Evolutionary conservation across 208 protist species (phyloP).

Genomic region (Trypanosoma boissoni): DNA sequence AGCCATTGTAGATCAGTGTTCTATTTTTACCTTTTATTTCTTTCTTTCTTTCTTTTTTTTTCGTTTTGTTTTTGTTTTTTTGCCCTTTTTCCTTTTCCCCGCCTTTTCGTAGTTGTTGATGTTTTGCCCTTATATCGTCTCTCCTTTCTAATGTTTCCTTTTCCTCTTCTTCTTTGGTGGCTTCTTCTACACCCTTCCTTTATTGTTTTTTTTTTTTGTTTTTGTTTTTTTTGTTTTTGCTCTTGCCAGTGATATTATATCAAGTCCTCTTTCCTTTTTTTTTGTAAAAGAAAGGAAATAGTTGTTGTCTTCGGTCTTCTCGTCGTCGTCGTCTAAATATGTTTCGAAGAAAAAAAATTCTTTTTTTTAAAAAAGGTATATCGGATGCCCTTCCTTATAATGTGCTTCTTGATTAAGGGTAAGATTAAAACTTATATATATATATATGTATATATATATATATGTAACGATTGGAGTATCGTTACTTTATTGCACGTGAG

Average conservation of each 20-base stretch:
- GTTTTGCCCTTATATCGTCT: background rate
- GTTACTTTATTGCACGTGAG: background rate
- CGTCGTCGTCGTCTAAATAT: background rate
- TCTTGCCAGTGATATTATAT: background rate
- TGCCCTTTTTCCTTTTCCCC: constrained; percentile 15
- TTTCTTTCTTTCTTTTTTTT: constrained; percentile 21
- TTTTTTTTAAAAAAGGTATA: no score
- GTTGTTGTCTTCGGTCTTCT: background rate
- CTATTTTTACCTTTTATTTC: background rate
- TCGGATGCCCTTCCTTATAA: no score
- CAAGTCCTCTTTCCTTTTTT: background rate
- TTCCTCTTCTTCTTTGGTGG: background rate
- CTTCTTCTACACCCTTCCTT: background rate
- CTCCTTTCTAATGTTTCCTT: background rate
- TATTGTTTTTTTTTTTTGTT: background rate
- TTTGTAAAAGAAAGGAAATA: constrained; percentile 7
- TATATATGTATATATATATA: background rate
- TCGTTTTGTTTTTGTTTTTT: background rate
- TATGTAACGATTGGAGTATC: background rate
- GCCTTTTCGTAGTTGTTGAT: background rate
- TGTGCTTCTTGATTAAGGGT: no score
- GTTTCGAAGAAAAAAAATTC: background rate
- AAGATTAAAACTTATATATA: background rate
- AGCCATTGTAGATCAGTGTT: constrained; percentile 1
- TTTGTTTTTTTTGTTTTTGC: background rate